Evolutionary conservation across 2,329 filamentous ascomycete genomes (phyloP).

Genomic region (Anthostomella pinea): DNA sequence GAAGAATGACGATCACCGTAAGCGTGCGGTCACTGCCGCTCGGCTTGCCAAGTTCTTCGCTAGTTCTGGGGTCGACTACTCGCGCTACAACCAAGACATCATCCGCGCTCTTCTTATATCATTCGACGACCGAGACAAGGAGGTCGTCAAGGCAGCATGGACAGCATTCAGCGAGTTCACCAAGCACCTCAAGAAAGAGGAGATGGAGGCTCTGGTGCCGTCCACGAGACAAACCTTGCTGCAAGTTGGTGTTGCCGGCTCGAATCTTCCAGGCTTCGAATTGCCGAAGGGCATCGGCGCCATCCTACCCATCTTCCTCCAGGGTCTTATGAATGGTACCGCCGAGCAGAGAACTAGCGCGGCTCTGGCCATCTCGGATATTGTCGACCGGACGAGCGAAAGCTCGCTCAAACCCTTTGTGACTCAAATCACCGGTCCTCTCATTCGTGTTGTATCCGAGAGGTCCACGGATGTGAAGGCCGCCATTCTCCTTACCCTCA

Average conservation of each 20-base stretch:
- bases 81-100: constrained; percentile 92
- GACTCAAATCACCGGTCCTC: constrained; percentile 93
- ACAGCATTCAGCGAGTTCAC: constrained; percentile 82
- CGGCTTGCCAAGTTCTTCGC: constrained; percentile 87
- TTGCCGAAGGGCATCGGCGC: constrained; percentile 97
- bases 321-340: constrained; percentile 95
- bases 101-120: constrained; percentile 86
- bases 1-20: constrained; percentile 89
- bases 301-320: constrained; percentile 92
- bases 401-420: constrained; percentile 91
- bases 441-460: constrained; percentile 97
- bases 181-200: constrained; percentile 87
- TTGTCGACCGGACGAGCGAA: constrained; percentile 87
- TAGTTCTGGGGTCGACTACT: constrained; percentile 79
- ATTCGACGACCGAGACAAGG: constrained; percentile 81
- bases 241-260: constrained; percentile 83
- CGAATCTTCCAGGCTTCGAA: constrained; percentile 81
- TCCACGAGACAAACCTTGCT: constrained; percentile 84
- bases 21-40: constrained; percentile 71
- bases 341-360: constrained; percentile 88
- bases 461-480: constrained; percentile 94
- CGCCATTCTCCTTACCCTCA: constrained; percentile 89
- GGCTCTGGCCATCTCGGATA: constrained; percentile 90
- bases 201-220: constrained; percentile 90
- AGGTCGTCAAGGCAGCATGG: constrained; percentile 89